Percentiles rank a stretch among this genome's conserved stretches.
These are phyloP conservation scores for Teratosphaeria destructans DNA, from an alignment of 2,329 filamentous ascomycete genomes.

Conservation along the genomic window DNA sequence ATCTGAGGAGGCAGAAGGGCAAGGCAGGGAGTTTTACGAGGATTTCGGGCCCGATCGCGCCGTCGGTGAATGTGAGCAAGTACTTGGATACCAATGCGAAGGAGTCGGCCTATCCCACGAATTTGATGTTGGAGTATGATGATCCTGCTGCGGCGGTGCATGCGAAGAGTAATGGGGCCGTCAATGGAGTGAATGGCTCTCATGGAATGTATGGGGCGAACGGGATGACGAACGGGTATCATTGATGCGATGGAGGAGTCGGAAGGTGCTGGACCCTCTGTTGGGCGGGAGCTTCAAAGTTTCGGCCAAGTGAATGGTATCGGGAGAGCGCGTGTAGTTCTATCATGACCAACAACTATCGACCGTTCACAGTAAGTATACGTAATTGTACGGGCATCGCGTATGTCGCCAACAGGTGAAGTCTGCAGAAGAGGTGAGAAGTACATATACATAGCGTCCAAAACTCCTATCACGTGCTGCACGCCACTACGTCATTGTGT, in stretches of 20 bases:
- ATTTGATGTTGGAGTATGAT: slow-evolving; percentile 34
- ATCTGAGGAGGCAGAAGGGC: slow-evolving; percentile 30
- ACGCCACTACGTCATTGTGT: not conserved
- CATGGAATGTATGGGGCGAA: not conserved
- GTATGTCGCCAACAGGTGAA: no score
- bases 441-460: no score
- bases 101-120: slow-evolving; percentile 37
- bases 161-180: not conserved
- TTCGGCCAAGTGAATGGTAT: no score
- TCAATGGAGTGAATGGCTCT: not conserved
- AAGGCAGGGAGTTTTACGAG: slow-evolving; percentile 31
- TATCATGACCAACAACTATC: no score
- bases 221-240: not conserved
- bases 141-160: slow-evolving; percentile 3
- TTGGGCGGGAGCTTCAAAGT: no score
- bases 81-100: slow-evolving; percentile 40
- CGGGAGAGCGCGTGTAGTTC: no score
- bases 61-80: slow-evolving; percentile 35
- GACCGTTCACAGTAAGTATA: no score
- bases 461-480: not conserved
- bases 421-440: no score
- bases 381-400: no score
- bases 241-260: not conserved
- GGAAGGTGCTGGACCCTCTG: no score
- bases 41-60: slow-evolving; percentile 37